These are phyloP conservation scores for Ceratorhiza oryzae-sativae DNA, from an alignment of 1,284 basidiomycete genomes.

Conservation along the genomic window DNA sequence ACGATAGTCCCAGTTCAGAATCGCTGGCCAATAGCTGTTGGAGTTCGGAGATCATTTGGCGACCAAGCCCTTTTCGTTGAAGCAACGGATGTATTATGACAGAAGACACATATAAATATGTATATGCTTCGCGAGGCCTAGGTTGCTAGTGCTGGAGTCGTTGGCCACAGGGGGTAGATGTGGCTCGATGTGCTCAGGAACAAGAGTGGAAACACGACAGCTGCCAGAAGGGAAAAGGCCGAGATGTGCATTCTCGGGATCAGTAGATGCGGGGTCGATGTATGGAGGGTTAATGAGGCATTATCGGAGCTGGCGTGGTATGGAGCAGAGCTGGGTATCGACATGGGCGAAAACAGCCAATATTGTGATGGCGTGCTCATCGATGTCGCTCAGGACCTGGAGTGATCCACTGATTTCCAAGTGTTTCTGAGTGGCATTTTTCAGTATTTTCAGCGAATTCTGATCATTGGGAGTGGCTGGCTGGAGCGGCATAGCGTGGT, in stretches of 20 bases:
- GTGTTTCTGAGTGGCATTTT: background rate
- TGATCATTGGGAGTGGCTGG: background rate
- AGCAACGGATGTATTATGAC: constrained; percentile 13
- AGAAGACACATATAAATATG: constrained; percentile 5
- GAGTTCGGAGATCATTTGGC: constrained; percentile 11
- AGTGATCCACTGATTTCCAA: background rate
- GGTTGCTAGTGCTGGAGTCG: too few species aligned
- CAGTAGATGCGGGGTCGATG: background rate
- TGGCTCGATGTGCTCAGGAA: constrained; percentile 9
- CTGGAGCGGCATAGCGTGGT: constrained; percentile 7
- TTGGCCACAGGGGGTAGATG: background rate
- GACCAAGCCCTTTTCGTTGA: constrained; percentile 8
- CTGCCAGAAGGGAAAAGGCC: background rate
- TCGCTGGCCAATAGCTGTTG: background rate
- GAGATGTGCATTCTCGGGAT: background rate
- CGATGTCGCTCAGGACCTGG: constrained; percentile 1
- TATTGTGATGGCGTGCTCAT: constrained; percentile 1
- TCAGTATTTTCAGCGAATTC: background rate
- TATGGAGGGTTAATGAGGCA: background rate
- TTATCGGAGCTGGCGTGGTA: too few species aligned
- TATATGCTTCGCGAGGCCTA: background rate
- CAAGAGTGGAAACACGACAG: background rate
- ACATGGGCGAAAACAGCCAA: constrained; percentile 13
- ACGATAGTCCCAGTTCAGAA: background rate
- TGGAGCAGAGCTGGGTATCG: too few species aligned